phyloP scores from a whole-genome alignment of 2,329 filamentous ascomycete genomes.

The Cladosporium sp. region DNA sequence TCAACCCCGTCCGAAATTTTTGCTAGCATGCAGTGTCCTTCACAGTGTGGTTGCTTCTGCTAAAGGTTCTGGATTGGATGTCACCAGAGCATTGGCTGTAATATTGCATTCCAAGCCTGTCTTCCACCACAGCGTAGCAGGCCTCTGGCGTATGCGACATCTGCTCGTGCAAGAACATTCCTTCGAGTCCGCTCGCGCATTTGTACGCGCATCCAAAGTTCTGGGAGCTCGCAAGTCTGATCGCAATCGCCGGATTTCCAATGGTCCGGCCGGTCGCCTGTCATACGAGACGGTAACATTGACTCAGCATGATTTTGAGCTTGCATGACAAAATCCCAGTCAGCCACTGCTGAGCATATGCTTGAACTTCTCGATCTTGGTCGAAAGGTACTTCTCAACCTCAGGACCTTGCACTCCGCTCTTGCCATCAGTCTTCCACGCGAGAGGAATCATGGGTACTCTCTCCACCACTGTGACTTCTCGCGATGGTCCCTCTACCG shows the following conservation, averaged over 20 bases:
- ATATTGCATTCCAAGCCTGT: background rate
- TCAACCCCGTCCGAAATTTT: background rate
- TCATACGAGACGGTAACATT: background rate
- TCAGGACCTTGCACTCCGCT: conserved; percentile 83
- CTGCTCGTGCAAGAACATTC: too few species aligned
- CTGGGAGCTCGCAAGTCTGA: background rate
- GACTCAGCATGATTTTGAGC: background rate
- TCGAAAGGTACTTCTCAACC: conserved; percentile 90
- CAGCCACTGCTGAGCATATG: conserved; percentile 44
- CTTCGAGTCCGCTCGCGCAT: background rate
- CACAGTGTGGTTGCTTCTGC: background rate
- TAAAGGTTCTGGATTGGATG: background rate
- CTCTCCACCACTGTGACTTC: conserved; percentile 86
- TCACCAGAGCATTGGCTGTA: background rate
- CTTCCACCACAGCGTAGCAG: background rate
- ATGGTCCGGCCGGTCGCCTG: background rate
- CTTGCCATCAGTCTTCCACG: conserved; percentile 77
- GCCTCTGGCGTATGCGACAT: background rate
- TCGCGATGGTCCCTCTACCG: conserved; percentile 85
- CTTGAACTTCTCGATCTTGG: conserved; percentile 67
- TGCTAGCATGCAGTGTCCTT: background rate
- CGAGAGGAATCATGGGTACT: conserved; percentile 92
- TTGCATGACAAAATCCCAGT: background rate
- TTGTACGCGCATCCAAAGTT: background rate
- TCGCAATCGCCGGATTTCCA: background rate